These are phyloP conservation scores for Theileria orientalis DNA, from an alignment of 169 alveolate genomes.

Conservation along the genomic window DNA sequence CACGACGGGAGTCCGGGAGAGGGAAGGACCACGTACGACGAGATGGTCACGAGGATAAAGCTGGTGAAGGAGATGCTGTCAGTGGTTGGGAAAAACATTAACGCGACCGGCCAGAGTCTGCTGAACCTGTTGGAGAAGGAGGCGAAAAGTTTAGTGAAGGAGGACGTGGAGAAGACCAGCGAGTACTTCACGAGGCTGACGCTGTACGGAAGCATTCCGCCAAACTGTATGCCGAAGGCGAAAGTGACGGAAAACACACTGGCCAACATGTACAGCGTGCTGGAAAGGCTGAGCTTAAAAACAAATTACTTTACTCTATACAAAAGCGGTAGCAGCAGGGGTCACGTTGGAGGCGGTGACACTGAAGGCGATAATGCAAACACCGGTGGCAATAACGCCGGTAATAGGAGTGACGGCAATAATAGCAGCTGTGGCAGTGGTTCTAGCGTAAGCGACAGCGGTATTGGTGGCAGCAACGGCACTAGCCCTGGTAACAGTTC, in stretches of 20 bases:
- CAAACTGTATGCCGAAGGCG: conserved; percentile 1
- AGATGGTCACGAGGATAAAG: neutral
- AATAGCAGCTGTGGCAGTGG: neutral
- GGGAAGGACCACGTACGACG: neutral
- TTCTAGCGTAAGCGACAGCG: too few relatives aligned
- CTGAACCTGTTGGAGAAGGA: conserved; percentile 3
- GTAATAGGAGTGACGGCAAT: neutral
- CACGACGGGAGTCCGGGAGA: neutral
- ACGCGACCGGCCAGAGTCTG: conserved; percentile 8
- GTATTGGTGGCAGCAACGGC: too few relatives aligned
- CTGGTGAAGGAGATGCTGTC: neutral
- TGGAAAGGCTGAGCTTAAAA: neutral
- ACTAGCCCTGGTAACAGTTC: too few relatives aligned
- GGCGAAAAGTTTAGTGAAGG: neutral
- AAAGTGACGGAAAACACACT: neutral
- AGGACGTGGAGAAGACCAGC: neutral
- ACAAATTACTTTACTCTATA: neutral
- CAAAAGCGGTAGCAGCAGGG: neutral
- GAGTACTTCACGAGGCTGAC: conserved; percentile 8
- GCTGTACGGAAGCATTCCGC: conserved; percentile 15
- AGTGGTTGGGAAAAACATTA: neutral
- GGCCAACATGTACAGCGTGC: neutral
- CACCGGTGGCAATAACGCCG: neutral
- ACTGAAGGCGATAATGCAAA: neutral
- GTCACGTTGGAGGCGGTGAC: neutral